Evolutionary conservation across 2,329 filamentous ascomycete species (phyloP), one percentile per base, ranked within the genome.

Genomic region (Fusarium coffeatum): DNA sequence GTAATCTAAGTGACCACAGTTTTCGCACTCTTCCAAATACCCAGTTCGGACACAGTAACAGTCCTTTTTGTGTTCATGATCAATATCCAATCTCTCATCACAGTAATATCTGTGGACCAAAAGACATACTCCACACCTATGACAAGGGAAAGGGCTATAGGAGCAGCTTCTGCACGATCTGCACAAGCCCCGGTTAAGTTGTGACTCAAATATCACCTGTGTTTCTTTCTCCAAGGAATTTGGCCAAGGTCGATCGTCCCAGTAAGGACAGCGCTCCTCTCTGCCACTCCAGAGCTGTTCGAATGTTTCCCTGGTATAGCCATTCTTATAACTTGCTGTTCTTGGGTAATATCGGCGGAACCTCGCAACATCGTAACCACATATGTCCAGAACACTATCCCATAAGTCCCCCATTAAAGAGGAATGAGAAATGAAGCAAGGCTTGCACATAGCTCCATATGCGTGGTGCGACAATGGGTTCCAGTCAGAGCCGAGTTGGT

Each of bases 351-450:
- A 0, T 4, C 8, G n/a, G 1, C 60, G 27, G 6, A 32, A 28
- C 0, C 13, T 13, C 2, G 30, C 11, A 1, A 64, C 20, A 2
- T 64, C 9, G 10, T 55, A 64, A 1, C 49, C 49, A 4, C 20
- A 11, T 2, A 8, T 9, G 16, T 27, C 13, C 0, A 64, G 15
- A 8, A 13, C 13, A 4, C 5, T n/a, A 7, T 64, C 60, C 30
- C 37, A 64, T 0, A 61, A 1, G 12, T 61, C 60, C 0, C 60
- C 49, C 28, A 8, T 8, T 0, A 13, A n/a, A 0, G 59, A 57
- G 0, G 10, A 13, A 0, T 6, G 6, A 2, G 8, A 41, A 2
- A 32, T 9, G 1, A 2, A 12, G 12, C 28, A 37, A 1, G 16
- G 18, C 8, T 28, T 28, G 16, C 47, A 63, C 10, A 2, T 28